Conservation (phyloP, 2,329 filamentous ascomycete genomes). For the Magnaporthiopsis incrustans region DNA sequence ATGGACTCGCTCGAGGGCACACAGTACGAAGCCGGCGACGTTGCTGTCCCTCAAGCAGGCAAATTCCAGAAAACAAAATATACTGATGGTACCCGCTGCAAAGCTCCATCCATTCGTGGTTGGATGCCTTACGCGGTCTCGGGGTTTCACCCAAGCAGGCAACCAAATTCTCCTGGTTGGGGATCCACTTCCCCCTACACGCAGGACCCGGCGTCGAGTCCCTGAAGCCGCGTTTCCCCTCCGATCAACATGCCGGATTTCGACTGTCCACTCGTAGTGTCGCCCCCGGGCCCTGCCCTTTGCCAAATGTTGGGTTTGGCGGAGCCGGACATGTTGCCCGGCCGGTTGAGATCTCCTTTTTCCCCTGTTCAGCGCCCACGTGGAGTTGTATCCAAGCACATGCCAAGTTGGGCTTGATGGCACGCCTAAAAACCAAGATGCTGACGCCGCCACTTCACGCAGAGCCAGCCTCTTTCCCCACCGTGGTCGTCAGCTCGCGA, state of each 20-base stretch:
- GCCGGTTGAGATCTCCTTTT: neutral
- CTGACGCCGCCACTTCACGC: neutral
- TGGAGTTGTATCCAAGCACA: neutral
- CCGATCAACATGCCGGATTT: neutral
- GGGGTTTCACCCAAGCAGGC: constrained; percentile 4
- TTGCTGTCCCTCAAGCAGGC: neutral
- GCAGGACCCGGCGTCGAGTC: neutral
- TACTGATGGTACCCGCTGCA: too few relatives aligned
- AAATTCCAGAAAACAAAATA: neutral
- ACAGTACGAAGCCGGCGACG: neutral
- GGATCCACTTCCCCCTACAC: neutral
- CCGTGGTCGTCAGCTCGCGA: neutral
- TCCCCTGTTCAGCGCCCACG: neutral
- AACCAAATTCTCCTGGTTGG: constrained; percentile 4
- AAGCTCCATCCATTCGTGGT: neutral
- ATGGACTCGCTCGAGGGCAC: neutral
- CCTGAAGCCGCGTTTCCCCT: neutral
- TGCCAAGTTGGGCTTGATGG: neutral
- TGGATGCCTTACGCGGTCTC: constrained; percentile 4
- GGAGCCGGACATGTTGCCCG: neutral
- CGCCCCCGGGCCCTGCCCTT: neutral
- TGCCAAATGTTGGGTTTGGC: neutral
- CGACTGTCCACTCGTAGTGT: too few relatives aligned
- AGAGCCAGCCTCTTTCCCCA: too few relatives aligned
- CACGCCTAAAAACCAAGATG: neutral